A percentile compares a stretch with the other conserved stretches of the same genome.
Evolutionary conservation across 1,139 yeast species (phyloP).

Genomic region (Kluyveromyces marxianus): DNA sequence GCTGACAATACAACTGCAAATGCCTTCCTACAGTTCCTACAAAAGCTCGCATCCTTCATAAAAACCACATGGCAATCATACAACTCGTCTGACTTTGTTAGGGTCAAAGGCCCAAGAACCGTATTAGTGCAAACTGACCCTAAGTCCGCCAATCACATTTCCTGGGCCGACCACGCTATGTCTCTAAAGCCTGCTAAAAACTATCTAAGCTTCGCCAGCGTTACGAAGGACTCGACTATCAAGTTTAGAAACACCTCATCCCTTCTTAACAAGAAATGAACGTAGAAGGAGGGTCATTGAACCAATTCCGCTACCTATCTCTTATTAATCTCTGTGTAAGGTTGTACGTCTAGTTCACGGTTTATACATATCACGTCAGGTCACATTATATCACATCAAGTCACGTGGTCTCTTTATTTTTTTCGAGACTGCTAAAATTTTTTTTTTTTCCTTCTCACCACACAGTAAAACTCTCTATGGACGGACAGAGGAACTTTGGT

Average conservation of each 20-base stretch:
- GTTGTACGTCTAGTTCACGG: no score
- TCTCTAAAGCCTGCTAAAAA: slow-evolving; percentile 11
- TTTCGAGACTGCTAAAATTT: no score
- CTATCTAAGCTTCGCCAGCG: slow-evolving; percentile 19
- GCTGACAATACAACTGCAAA: neutral
- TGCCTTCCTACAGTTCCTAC: neutral
- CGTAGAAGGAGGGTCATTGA: no score
- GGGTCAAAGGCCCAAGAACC: slow-evolving; percentile 28
- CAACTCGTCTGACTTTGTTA: slow-evolving; percentile 1
- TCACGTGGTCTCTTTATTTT: no score
- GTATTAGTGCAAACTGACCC: slow-evolving; percentile 23
- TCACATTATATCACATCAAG: no score
- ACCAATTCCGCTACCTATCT: neutral
- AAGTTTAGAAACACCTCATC: slow-evolving; percentile 19
- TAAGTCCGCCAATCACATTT: neutral
- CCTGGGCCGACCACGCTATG: slow-evolving; percentile 5
- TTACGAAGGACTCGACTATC: slow-evolving; percentile 16
- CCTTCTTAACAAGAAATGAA: slow-evolving; percentile 7
- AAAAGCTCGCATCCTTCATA: neutral
- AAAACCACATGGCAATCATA: neutral
- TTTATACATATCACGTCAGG: no score
- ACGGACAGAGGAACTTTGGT: no score
- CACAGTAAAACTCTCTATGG: no score
- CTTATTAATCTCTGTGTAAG: no score
- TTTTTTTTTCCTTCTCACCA: no score